Percentiles rank a stretch among this genome's conserved stretches.
These are phyloP conservation scores for Sporothrix pseudoabietina DNA, from an alignment of 2,329 filamentous ascomycete species.

Conservation along the genomic window DNA sequence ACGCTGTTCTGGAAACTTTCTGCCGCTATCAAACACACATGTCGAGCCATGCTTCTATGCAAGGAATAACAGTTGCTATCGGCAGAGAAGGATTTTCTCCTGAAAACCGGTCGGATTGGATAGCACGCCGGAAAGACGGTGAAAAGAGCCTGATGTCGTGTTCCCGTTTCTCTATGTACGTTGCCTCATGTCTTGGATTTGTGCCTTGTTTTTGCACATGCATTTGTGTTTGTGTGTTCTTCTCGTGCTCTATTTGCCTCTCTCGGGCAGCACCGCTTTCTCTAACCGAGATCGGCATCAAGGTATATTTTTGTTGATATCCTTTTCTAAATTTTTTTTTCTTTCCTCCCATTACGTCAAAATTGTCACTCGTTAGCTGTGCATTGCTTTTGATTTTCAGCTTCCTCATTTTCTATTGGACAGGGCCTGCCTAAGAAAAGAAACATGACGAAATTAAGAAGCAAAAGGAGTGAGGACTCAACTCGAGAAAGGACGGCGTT, in stretches of 20 bases:
- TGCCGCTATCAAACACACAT: no score
- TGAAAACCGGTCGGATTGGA: not conserved
- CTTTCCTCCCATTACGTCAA: not conserved
- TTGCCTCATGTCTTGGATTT: not conserved
- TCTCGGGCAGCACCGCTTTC: conserved; percentile 2
- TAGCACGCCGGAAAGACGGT: conserved; percentile 19
- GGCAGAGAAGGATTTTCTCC: not conserved
- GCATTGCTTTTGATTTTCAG: not conserved
- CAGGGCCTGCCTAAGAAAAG: not conserved
- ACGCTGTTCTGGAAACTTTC: no score
- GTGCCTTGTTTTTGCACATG: not conserved
- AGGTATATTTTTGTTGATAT: no score
- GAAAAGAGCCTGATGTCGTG: conserved; percentile 1
- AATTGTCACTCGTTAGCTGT: not conserved
- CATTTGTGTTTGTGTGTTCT: not conserved
- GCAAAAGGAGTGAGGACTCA: no score
- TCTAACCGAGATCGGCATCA: conserved; percentile 13
- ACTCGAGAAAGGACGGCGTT: not conserved
- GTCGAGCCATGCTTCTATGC: no score
- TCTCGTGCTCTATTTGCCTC: not conserved
- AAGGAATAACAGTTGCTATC: no score
- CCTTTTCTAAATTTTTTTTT: not conserved
- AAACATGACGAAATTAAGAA: not conserved
- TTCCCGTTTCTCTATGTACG: conserved; percentile 4
- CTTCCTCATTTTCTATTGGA: not conserved